Evolutionary conservation across 441 rosid genomes (phyloP), one percentile per base, ranked within the genome.

Genomic region (Caryocar brasiliense): DNA sequence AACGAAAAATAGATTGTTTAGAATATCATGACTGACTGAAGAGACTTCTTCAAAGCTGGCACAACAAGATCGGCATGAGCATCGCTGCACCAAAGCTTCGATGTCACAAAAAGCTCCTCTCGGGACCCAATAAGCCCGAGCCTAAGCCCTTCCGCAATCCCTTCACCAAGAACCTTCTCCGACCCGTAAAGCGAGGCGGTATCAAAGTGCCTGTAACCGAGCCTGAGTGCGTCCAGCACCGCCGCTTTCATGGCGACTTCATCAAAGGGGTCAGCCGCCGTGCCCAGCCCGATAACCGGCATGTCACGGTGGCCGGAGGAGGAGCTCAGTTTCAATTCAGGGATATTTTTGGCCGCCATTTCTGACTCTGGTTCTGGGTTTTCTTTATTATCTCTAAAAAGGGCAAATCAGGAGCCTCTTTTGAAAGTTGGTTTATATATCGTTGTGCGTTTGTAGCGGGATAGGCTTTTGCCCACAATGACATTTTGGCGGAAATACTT

Each of bases 161-260:
- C 66, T 39, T 64, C 64, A 3, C 70, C 72, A 10, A 70, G 43
- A 23, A 67, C 34, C 44, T 48, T 28, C 67, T 73, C 76, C 1
- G 73, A 56, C 4, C 47, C 38, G 39, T 64, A 69, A 4, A 51
- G 17, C 2, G 58, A n/a, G 2, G 81, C 71, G 0, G 69, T 54
- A 59, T 72, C 78, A 18, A 72, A 68, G 60, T 62, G 75, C 26
- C 75, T 9, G 54, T 63, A 63, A 15, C 77, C 81, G 1, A 60
- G 39, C 44, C 40, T 51, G 14, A 72, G 57, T 14, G 81, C 68
- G 14, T 66, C 64, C 20, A 72, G 22, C 0, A 63, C 29, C 1
- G 62, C 69, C 1, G 33, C 1, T 34, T 44, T 51, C 40, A 59
- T 4, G 21, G 12, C 51, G 1, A 18, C 4, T 56, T 22, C 56